These are phyloP conservation scores for Penicillium diatomitis DNA, from an alignment of 495 filamentous ascomycete genomes.

Conservation along the genomic window DNA sequence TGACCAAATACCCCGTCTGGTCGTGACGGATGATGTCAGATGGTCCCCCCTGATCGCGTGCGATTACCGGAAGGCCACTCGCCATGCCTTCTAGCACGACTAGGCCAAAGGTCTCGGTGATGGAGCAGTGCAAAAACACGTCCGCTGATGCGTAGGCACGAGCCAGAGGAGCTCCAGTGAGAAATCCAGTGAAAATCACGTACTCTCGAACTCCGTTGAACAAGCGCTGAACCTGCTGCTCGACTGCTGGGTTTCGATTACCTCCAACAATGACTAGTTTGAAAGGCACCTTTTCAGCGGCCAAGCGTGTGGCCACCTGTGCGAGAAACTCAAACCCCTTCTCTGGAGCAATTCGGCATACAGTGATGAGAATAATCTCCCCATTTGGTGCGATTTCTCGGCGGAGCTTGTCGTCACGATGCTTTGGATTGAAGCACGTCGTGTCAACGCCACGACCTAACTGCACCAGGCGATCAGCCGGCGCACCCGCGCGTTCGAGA, in stretches of 20 bases:
- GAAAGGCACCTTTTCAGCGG: constrained; percentile 43
- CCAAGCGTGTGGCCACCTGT: constrained; percentile 36
- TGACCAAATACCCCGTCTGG: constrained; percentile 47
- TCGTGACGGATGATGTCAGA: constrained; percentile 50
- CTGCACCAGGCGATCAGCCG: constrained; percentile 38
- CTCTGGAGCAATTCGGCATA: constrained; percentile 52
- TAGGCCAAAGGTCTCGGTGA: constrained; percentile 58
- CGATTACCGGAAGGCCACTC: constrained; percentile 53
- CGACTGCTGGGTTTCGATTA: constrained; percentile 50
- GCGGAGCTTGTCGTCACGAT: constrained; percentile 37
- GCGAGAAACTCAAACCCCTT: constrained; percentile 58
- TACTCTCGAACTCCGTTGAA: constrained; percentile 38
- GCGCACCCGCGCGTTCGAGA: constrained; percentile 41
- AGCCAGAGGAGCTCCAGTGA: constrained; percentile 44
- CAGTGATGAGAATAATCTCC: constrained; percentile 50
- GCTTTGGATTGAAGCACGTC: constrained; percentile 40
- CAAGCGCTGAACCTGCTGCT: constrained; percentile 41
- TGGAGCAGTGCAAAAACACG: constrained; percentile 54
- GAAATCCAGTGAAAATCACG: constrained; percentile 51
- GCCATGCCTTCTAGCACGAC: constrained; percentile 60
- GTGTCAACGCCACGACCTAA: constrained; percentile 55
- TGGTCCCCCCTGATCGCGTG: constrained; percentile 54
- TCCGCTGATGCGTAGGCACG: constrained; percentile 51
- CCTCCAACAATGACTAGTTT: constrained; percentile 54
- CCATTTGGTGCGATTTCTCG: constrained; percentile 43